phyloP scores from a whole-genome alignment of 306 rosid species.

The Quercus gilva region DNA sequence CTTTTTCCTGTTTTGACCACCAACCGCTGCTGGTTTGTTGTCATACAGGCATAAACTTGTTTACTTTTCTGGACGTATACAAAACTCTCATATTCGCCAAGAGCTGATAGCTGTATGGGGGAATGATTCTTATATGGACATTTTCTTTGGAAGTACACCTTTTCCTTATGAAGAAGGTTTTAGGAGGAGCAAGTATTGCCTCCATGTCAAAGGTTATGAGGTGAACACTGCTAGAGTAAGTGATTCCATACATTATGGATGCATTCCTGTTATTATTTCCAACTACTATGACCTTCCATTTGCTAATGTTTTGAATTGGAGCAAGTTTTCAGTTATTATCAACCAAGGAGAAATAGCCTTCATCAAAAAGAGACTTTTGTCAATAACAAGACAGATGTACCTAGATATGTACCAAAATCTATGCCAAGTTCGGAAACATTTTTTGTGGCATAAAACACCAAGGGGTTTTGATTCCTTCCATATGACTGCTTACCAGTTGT shows the following conservation, averaged over 20 bases:
- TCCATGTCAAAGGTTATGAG: constrained; percentile 34
- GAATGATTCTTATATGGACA: constrained; percentile 25
- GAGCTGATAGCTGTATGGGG: constrained; percentile 30
- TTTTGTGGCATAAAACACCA: constrained; percentile 27
- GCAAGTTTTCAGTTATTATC: constrained; percentile 27
- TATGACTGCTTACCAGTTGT: constrained; percentile 38
- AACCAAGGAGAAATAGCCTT: constrained; percentile 22
- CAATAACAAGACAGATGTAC: constrained; percentile 6
- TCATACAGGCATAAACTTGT: constrained; percentile 33
- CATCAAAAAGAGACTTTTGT: constrained; percentile 12
- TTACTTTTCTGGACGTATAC: constrained; percentile 29
- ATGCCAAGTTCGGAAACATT: constrained; percentile 24
- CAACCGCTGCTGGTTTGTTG: neutral
- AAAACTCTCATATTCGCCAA: constrained; percentile 27
- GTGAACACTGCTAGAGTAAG: constrained; percentile 38
- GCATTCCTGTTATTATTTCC: constrained; percentile 35
- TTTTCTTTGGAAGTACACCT: constrained; percentile 14
- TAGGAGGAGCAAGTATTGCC: constrained; percentile 35
- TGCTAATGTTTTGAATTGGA: constrained; percentile 35
- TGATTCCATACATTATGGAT: constrained; percentile 34
- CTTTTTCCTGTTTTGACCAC: neutral
- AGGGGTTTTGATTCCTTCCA: constrained; percentile 29
- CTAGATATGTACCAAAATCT: constrained; percentile 24
- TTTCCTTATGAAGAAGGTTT: constrained; percentile 32
- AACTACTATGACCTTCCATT: constrained; percentile 36